These are phyloP conservation scores for Apiospora rasikravindrae DNA, from an alignment of 2,329 filamentous ascomycete genomes.

Conservation along the genomic window DNA sequence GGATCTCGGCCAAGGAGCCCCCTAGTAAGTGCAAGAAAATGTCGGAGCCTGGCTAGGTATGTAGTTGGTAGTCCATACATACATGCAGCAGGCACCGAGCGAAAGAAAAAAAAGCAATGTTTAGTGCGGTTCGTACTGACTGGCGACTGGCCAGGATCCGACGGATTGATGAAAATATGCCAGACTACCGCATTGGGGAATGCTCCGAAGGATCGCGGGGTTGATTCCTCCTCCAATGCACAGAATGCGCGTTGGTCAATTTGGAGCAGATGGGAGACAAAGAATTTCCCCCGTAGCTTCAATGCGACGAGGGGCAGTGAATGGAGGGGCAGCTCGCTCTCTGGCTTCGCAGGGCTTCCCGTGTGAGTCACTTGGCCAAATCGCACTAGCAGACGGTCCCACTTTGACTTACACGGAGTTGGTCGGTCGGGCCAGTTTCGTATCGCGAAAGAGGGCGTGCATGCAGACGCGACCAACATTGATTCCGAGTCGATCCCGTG, in stretches of 20 bases:
- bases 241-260: background rate
- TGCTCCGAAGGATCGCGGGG: background rate
- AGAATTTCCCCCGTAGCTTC: background rate
- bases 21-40: background rate
- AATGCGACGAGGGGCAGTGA: slow-evolving; percentile 3
- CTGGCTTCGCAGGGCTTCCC: background rate
- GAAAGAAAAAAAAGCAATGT: background rate
- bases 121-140: background rate
- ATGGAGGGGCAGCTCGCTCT: background rate
- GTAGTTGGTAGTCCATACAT: no score
- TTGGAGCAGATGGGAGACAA: background rate
- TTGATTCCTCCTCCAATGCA: background rate
- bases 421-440: background rate
- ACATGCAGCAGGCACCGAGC: background rate
- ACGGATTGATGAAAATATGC: background rate
- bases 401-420: slow-evolving; percentile 15
- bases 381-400: background rate
- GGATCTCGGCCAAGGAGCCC: background rate
- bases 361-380: slow-evolving; percentile 4
- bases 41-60: background rate
- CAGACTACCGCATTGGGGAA: background rate
- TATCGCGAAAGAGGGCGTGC: background rate
- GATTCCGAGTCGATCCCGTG: background rate
- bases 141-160: background rate
- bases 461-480: background rate